A percentile compares a stretch with the other conserved stretches of the same genome.
phyloP scores from a whole-genome alignment of 164 flowering plant genomes.

The Echeveria elegans region DNA sequence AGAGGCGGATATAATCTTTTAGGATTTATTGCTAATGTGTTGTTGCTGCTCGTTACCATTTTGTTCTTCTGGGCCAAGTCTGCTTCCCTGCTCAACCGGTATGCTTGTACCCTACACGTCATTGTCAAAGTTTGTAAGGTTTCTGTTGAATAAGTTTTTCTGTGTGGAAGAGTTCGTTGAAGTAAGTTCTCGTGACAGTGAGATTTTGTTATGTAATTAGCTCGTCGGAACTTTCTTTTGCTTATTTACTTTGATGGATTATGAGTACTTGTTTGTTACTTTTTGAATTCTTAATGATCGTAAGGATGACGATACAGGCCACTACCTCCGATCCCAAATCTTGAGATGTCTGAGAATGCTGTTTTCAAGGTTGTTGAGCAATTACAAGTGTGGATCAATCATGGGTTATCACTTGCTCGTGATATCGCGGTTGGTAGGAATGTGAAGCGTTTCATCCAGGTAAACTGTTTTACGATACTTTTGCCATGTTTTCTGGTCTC shows the following conservation, averaged over 20 bases:
- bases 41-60: constrained; percentile 54
- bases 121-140: no score
- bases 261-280: background rate
- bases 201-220: background rate
- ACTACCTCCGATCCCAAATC: constrained; percentile 75
- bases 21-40: constrained; percentile 48
- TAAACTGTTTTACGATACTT: constrained; percentile 11
- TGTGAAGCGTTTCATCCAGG: constrained; percentile 50
- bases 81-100: constrained; percentile 76
- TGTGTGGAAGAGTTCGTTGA: background rate
- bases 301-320: constrained; percentile 39
- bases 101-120: background rate
- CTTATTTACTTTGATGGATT: background rate
- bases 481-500: background rate
- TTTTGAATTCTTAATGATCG: background rate
- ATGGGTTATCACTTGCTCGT: constrained; percentile 43
- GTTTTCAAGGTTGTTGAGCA: constrained; percentile 33
- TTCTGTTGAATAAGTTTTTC: no score
- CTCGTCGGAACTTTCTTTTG: no score
- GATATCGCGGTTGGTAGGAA: constrained; percentile 57
- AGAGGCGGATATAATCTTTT: constrained; percentile 52
- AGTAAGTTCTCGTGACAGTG: background rate
- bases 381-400: constrained; percentile 39
- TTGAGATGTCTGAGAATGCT: constrained; percentile 61
- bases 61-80: constrained; percentile 85